Percentiles rank a stretch among this genome's conserved stretches.
Conservation (phyloP, 2,329 filamentous ascomycete genomes). For the Talaromyces atroroseus region DNA sequence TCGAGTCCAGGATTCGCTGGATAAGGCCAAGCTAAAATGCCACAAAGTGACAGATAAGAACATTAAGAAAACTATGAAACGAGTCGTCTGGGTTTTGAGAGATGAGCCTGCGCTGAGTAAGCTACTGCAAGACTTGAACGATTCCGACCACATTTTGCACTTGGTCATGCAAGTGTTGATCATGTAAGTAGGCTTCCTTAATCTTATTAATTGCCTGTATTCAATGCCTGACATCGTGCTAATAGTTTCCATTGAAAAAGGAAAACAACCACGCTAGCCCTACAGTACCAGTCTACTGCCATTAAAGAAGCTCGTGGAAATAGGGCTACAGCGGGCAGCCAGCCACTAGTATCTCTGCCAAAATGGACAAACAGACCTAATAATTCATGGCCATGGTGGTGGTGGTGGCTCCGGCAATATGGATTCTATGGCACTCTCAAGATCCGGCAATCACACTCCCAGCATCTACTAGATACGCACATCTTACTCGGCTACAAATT, state of each 20-base stretch:
- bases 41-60: neutral
- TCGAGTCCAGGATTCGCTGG: neutral
- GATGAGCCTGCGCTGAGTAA: neutral
- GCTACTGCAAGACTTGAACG: neutral
- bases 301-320: neutral
- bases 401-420: neutral
- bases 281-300: neutral
- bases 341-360: neutral
- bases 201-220: no score
- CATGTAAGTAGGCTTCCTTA: neutral
- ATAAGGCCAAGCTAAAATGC: neutral
- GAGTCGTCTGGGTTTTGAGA: neutral
- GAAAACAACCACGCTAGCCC: neutral
- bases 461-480: neutral
- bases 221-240: no score
- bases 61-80: neutral
- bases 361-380: neutral
- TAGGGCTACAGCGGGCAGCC: neutral
- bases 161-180: slow-evolving; percentile 3
- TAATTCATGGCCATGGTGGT: neutral
- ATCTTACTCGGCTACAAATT: slow-evolving; percentile 2
- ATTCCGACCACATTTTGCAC: neutral
- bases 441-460: neutral
- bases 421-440: neutral
- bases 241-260: neutral